Conservation (phyloP, 2,329 filamentous ascomycete genomes). For the Pseudocercospora eumusae region DNA sequence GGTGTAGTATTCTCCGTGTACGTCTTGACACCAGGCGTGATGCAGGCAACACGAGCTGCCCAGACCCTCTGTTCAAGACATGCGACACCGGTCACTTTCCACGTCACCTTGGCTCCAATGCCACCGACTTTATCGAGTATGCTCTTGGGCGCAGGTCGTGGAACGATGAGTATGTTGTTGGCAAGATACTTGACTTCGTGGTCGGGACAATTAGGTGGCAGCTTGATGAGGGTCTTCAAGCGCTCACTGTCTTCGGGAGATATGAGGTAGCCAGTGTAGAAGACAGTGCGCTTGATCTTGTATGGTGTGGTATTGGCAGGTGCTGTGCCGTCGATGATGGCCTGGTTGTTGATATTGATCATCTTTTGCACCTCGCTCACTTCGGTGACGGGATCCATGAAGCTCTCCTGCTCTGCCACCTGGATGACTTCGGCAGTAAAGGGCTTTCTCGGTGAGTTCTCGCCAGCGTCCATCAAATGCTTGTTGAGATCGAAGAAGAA, state of each 20-base stretch:
- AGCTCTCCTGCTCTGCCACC: constrained; percentile 73
- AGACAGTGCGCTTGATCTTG: constrained; percentile 80
- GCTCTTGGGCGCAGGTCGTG: constrained; percentile 68
- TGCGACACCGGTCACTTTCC: constrained; percentile 77
- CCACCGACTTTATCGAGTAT: constrained; percentile 84
- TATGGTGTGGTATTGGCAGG: constrained; percentile 54
- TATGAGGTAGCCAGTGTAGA: constrained; percentile 91
- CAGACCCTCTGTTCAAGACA: constrained; percentile 79
- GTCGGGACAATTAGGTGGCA: constrained; percentile 63
- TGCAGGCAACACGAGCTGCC: constrained; percentile 77
- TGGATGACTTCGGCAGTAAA: constrained; percentile 81
- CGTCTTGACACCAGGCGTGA: constrained; percentile 64
- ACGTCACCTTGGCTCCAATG: constrained; percentile 77
- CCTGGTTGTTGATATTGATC: constrained; percentile 80
- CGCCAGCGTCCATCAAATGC: constrained; percentile 46
- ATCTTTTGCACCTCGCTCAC: constrained; percentile 83
- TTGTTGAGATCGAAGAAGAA: constrained; percentile 80
- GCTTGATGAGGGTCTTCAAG: constrained; percentile 67
- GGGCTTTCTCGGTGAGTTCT: constrained; percentile 53
- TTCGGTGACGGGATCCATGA: constrained; percentile 75
- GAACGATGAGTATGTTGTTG: constrained; percentile 88
- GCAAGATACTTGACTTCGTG: constrained; percentile 77
- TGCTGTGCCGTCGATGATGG: constrained; percentile 52
- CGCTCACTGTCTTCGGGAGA: constrained; percentile 68
- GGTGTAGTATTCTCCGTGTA: constrained; percentile 80